Percentiles rank a stretch among this genome's conserved stretches.
These are phyloP conservation scores for Graphilbum sp. DNA, from an alignment of 2,329 filamentous ascomycete genomes.

Conservation along the genomic window DNA sequence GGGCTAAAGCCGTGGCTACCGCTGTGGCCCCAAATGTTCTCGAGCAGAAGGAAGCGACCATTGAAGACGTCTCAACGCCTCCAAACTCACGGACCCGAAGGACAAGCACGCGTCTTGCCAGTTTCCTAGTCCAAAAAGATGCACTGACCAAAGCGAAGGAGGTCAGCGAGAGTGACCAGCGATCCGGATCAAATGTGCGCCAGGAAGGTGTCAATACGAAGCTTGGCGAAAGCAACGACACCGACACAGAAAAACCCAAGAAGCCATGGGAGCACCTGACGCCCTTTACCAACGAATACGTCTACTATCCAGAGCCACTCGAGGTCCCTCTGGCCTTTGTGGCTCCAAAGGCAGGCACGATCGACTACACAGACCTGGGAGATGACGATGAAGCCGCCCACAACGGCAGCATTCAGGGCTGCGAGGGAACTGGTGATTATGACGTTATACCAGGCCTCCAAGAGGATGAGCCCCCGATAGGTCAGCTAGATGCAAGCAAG, in stretches of 20 bases:
- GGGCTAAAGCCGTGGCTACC: no score
- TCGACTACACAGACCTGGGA: not conserved
- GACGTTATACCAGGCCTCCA: not conserved
- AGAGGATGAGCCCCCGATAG: not conserved
- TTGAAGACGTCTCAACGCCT: not conserved
- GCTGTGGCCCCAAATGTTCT: no score
- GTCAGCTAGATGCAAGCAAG: not conserved
- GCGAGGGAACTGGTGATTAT: not conserved
- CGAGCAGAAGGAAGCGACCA: not conserved
- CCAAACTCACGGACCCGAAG: conserved; percentile 5
- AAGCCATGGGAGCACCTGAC: conserved; percentile 8
- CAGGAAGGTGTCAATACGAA: not conserved
- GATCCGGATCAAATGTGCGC: no score
- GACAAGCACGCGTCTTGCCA: conserved; percentile 8
- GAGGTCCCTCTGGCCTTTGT: conserved; percentile 1
- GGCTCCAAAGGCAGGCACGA: not conserved
- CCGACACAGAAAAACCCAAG: not conserved
- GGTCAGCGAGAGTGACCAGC: not conserved
- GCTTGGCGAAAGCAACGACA: not conserved
- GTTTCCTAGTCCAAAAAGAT: conserved; percentile 5
- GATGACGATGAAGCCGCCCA: not conserved
- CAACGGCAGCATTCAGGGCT: no score
- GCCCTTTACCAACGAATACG: conserved; percentile 6
- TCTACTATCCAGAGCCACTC: conserved; percentile 10
- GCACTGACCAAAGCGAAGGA: conserved; percentile 1